These are phyloP conservation scores for Penicillium herquei DNA, from an alignment of 495 filamentous ascomycete species.

Conservation along the genomic window DNA sequence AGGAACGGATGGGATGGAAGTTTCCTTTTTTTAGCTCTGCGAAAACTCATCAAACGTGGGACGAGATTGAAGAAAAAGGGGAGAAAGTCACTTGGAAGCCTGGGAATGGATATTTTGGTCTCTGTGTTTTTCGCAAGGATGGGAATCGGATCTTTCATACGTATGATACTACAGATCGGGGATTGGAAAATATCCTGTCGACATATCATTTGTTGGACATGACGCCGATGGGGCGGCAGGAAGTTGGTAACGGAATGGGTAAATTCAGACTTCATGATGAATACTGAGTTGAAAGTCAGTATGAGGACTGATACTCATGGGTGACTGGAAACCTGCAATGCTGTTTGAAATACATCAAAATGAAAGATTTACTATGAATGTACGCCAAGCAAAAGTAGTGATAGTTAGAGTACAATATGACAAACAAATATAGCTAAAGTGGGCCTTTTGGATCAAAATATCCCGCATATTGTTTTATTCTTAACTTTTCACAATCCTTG, in stretches of 20 bases:
- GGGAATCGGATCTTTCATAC: slow-evolving; percentile 38
- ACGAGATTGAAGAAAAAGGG: slow-evolving; percentile 19
- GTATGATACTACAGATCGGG: slow-evolving; percentile 38
- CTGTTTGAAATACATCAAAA: too few relatives aligned
- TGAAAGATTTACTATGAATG: too few relatives aligned
- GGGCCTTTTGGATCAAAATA: too few relatives aligned
- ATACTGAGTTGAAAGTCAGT: slow-evolving; percentile 7
- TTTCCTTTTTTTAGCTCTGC: slow-evolving; percentile 44
- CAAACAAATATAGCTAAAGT: too few relatives aligned
- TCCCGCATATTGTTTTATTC: too few relatives aligned
- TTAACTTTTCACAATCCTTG: too few relatives aligned
- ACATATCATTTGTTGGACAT: slow-evolving; percentile 30
- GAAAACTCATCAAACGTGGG: slow-evolving; percentile 17
- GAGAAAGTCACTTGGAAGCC: slow-evolving; percentile 13
- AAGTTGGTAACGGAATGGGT: slow-evolving; percentile 25
- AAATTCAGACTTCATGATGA: slow-evolving; percentile 18
- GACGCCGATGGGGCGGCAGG: slow-evolving; percentile 24
- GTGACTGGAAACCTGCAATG: too few relatives aligned
- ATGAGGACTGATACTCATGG: too few relatives aligned
- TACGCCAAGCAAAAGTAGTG: too few relatives aligned
- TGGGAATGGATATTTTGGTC: slow-evolving; percentile 6
- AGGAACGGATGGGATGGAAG: slow-evolving; percentile 38
- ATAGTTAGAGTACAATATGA: too few relatives aligned
- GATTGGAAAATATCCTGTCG: slow-evolving; percentile 30
- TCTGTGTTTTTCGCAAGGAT: slow-evolving; percentile 38